phyloP scores from a whole-genome alignment of 108 stramenopile genomes.

The Asterionellopsis glacialis region DNA sequence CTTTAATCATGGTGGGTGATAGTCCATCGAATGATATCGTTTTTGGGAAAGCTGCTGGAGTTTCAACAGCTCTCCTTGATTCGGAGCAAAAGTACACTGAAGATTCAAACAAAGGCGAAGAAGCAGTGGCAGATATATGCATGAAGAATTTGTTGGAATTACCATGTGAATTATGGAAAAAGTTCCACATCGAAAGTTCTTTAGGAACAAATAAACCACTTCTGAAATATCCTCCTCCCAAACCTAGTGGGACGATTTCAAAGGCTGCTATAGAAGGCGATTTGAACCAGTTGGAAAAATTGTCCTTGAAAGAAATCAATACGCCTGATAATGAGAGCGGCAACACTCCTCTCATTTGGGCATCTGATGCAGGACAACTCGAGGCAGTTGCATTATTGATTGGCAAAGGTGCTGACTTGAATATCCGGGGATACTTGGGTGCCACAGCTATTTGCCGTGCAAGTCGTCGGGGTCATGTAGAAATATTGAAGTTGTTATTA shows the following conservation, averaged over 20 bases:
- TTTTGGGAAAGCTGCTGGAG: conserved; percentile 41
- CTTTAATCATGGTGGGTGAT: conserved; percentile 42
- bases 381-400: conserved; percentile 15
- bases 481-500: conserved; percentile 11
- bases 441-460: conserved; percentile 39
- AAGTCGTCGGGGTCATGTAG: conserved; percentile 28
- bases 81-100: background rate
- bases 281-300: background rate
- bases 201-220: conserved; percentile 12
- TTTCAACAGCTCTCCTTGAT: conserved; percentile 23
- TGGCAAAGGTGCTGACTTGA: conserved; percentile 1
- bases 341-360: conserved; percentile 53
- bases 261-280: conserved; percentile 25
- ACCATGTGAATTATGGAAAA: conserved; percentile 11
- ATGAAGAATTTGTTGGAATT: conserved; percentile 13
- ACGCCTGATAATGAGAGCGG: conserved; percentile 18
- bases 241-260: conserved; percentile 15
- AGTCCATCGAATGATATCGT: conserved; percentile 28
- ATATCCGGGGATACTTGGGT: conserved; percentile 38
- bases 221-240: conserved; percentile 14
- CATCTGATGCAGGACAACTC: conserved; percentile 28
- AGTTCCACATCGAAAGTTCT: conserved; percentile 19
- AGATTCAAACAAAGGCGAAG: background rate
- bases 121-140: conserved; percentile 13
- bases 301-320: background rate